Base-by-base conservation (phyloP, 345 rosid species). In the Corchorus olitorius region DNA sequence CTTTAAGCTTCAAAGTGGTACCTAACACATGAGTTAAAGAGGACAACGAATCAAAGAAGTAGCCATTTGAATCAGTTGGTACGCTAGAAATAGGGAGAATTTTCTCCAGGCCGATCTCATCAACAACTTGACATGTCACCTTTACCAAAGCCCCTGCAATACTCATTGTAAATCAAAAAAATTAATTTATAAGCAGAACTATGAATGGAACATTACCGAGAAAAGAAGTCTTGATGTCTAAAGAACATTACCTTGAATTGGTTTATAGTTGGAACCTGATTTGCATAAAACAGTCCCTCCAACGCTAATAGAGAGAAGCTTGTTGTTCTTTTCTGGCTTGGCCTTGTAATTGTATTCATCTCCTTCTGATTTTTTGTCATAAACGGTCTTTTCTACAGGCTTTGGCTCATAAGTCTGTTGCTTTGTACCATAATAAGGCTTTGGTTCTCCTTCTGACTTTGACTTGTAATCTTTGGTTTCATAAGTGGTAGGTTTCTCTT, bases 41-140 rank as follows among this genome's bases (percentile, higher is more conserved):
- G 12, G 81, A 75, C 35, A 83, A 52, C 27, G 83, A 75, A 34
- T 85, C 84, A 14, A 80, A 79, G 77, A 85, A 89, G 74, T 86
- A 88, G 39, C 90, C 93, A 15, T 85, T 79, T 37, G 75, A 82
- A 72, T 91, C 90, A 0, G 90, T 84, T 37, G 82, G 83, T 56
- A 74, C 59, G 69, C 86, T 85, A 56, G 83, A 64, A 56, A 86
- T 41, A 6, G 88, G 71, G 64, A 80, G 22, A 16, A 84, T 81
- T 46, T 81, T 77, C 78, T 88, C 86, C 20, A 83, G 81, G 20
- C 89, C 92, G 19, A 70, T n/a, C 48, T 76, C 74, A 48, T 87
- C 93, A 16, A 48, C 63, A 1, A 77, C 85, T 2, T 78, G 74
- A 65, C 92, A 88, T 43, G 87, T 83, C n/a, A 91, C 73, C 73